Evolutionary conservation across 2,329 filamentous ascomycete species (phyloP), one percentile per base, ranked within the genome.

Genomic region (Dactylonectria macrodidyma): DNA sequence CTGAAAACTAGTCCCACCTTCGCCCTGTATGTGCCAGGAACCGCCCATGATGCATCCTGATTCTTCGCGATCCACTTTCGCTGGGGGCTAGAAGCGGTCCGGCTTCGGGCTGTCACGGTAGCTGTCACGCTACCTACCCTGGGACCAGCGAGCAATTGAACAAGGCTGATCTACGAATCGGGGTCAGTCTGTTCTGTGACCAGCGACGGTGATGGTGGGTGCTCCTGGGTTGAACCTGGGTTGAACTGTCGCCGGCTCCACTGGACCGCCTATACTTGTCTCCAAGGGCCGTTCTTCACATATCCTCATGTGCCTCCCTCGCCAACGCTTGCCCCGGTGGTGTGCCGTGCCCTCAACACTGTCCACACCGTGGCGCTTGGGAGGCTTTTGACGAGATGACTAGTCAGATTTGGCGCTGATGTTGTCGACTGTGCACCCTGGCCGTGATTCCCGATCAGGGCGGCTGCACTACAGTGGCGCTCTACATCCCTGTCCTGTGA

Each of bases 361-460:
- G 10, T 51, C 48, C 2, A 30, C 48, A 14, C 11, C 48, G 24
- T 50, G 59, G 48, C 62, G 52, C 26, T n/a, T 65, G 62, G 54
- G 26, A 30, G 59, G 62, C 44, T 44, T 56, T 66, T 67, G 46
- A 71, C 48, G 48, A 71, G 62, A 47, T 76, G 71, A 75, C 74
- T 68, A 57, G 69, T 73, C 69, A 75, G 19, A 63, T 59, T 76
- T 69, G 63, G 63, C 69, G 65, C 64, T 65, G 60, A 64, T 61
- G 22, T 57, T 44, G 44, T 50, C 57, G 41, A 50, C 33, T 59
- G 66, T 59, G 66, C 22, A 65, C 56, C 51, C 66, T 67, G 59
- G 60, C 59, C 62, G 62, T 70, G 59, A 71, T 69, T 65, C 70
- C 72, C 66, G 59, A 74, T 69, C 64, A 73, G 61, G 71, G 63